A percentile compares a stretch with the other conserved stretches of the same genome.
Conservation (phyloP, 2,329 filamentous ascomycete genomes). For the Colletotrichum sp. region DNA sequence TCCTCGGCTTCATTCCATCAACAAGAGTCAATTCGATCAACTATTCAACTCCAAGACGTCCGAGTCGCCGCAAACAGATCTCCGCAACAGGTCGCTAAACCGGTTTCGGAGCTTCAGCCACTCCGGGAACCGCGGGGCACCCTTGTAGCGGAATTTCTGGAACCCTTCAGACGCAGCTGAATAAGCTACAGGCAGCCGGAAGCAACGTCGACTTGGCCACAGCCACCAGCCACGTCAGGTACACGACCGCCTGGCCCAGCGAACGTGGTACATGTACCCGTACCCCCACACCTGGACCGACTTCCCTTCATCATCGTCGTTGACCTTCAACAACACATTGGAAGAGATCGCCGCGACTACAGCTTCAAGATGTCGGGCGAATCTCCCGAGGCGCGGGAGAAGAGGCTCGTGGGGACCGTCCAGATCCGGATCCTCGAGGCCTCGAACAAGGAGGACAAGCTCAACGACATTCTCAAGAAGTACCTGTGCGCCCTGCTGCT, state of each 20-base stretch:
- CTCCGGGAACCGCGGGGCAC: neutral
- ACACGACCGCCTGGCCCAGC: neutral
- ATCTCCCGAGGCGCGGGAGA: conserved; percentile 19
- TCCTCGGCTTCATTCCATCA: neutral
- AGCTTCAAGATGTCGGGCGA: conserved; percentile 15
- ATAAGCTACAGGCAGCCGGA: conserved; percentile 17
- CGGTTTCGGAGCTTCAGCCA: conserved; percentile 3
- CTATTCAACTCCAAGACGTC: neutral
- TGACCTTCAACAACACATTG: neutral
- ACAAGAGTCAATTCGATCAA: neutral
- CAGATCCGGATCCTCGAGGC: conserved; percentile 81
- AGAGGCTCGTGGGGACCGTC: conserved; percentile 82
- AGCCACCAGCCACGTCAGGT: neutral
- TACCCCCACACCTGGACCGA: neutral
- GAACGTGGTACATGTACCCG: conserved; percentile 2
- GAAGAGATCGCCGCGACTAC: neutral
- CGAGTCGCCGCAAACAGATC: neutral
- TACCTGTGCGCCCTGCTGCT: conserved; percentile 84
- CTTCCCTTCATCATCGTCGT: neutral
- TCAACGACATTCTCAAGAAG: conserved; percentile 76
- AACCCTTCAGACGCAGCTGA: conserved; percentile 7
- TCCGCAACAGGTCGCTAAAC: neutral
- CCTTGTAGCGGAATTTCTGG: conserved; percentile 8
- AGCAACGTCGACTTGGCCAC: conserved; percentile 11
- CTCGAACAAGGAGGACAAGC: conserved; percentile 82